Base-by-base conservation (phyloP, 306 rosid genomes). In the Cicer yamashitae region DNA sequence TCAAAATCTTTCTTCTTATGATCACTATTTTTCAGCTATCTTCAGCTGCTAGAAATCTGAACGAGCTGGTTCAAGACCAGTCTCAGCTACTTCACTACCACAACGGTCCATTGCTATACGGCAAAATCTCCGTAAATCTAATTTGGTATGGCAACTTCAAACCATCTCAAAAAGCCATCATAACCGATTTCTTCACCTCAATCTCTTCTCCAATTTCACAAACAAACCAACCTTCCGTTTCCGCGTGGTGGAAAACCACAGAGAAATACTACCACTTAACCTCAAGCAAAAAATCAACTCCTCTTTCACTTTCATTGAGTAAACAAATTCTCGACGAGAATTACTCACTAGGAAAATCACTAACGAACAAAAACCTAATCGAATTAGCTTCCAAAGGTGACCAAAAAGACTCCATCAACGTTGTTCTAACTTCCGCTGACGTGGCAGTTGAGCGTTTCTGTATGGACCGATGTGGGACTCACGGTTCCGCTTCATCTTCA, bases 91-190 rank as follows among this genome's bases (percentile, higher is more conserved):
- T 93, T 9, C 90, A 81, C n/a, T 93, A 93, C 91, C 98, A 93
- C 78, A 82, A 91, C 8, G 98, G 98, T 17, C 88, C 94, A 62
- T 81, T 93, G 0, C 96, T 93, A 0, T 89, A 87, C 5, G 98
- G 98, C 18, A 89, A 87, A 83, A 93, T 93, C 76, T 22, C 90
- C 2, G 63, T 93, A 0, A 93, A 88, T 17, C 96, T 89, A 14
- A 85, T 93, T 2, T 93, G 98, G 98, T 93, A 93, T 54, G 98
- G 98, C 1, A 72, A 86, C 1, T 93, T 93, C 64, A 89, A 89
- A 70, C 93, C 96, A 1, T 79, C 93, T 6, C 98, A 91, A 63
- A 85, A 84, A 63, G 93, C 98, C 56, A 85, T 93, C 0, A 22
- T 93, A 40, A 20, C 96, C 7, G 98, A 91, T 80, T 93, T 93